Percentiles rank a stretch among this genome's conserved stretches.
Conservation (phyloP, 2,329 filamentous ascomycete species). For the Pleurostoma richardsiae region DNA sequence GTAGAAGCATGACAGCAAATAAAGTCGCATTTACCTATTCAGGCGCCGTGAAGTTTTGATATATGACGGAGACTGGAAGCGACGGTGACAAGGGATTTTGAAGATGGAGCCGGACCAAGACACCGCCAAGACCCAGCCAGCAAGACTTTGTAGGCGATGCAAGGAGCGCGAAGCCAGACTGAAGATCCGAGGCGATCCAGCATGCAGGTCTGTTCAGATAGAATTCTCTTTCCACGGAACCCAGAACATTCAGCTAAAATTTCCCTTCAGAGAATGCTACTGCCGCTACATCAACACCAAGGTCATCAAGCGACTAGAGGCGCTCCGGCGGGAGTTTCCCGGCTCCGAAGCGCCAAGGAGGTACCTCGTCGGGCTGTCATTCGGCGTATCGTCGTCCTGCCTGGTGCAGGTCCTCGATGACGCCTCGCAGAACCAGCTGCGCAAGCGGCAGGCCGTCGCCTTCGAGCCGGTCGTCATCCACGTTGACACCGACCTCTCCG, state of each 20-base stretch:
- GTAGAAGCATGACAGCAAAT: too few species aligned
- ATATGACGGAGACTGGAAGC: too few species aligned
- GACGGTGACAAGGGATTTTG: neutral
- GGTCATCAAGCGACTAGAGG: conserved; percentile 64
- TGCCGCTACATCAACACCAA: conserved; percentile 73
- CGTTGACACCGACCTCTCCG: conserved; percentile 37
- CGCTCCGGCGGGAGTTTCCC: conserved; percentile 43
- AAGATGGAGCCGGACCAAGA: conserved; percentile 7
- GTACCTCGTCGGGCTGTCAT: conserved; percentile 75
- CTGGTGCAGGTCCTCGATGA: conserved; percentile 71
- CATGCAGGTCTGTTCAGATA: conserved; percentile 49
- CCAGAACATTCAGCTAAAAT: neutral
- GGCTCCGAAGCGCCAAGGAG: conserved; percentile 28
- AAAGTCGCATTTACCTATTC: too few species aligned
- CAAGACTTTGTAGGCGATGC: conserved; percentile 49
- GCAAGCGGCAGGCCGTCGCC: conserved; percentile 57
- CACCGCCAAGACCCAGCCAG: conserved; percentile 9
- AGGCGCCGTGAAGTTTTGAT: too few species aligned
- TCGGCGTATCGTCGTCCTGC: conserved; percentile 74
- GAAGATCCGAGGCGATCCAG: conserved; percentile 50
- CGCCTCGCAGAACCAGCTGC: conserved; percentile 61
- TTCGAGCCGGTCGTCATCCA: conserved; percentile 64
- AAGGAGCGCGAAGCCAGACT: conserved; percentile 41
- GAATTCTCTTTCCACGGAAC: neutral
- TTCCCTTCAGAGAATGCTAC: conserved; percentile 56